phyloP scores from a whole-genome alignment of 805 yeast species.

The Ogataea populi-albae region DNA sequence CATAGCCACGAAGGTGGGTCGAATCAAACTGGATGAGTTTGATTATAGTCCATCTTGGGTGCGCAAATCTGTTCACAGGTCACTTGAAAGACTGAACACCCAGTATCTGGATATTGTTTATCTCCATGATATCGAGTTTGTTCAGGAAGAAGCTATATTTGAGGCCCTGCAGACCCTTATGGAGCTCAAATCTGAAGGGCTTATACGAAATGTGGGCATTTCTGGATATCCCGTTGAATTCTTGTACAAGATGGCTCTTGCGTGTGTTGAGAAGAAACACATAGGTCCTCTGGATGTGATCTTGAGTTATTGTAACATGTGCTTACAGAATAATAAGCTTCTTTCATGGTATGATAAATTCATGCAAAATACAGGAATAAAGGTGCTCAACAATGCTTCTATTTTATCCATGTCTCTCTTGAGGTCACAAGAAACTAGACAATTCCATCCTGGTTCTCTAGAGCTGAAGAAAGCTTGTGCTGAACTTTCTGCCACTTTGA shows the following conservation, averaged over 20 bases:
- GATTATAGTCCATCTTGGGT: constrained; percentile 68
- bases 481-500: constrained; percentile 40
- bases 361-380: constrained; percentile 50
- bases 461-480: constrained; percentile 54
- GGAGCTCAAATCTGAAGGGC: constrained; percentile 59
- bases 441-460: constrained; percentile 77
- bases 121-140: constrained; percentile 88
- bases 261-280: constrained; percentile 33
- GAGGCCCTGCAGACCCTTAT: constrained; percentile 64
- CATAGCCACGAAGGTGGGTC: constrained; percentile 84
- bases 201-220: constrained; percentile 65
- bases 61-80: constrained; percentile 59
- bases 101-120: constrained; percentile 75
- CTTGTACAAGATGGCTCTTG: constrained; percentile 49
- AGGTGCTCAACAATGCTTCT: constrained; percentile 71
- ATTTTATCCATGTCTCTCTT: constrained; percentile 86
- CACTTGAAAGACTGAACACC: constrained; percentile 64
- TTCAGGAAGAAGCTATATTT: constrained; percentile 47
- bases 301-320: constrained; percentile 76
- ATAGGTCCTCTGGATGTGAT: constrained; percentile 72
- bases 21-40: constrained; percentile 64
- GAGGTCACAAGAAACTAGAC: constrained; percentile 60
- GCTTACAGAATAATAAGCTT: constrained; percentile 68
- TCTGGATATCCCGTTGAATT: constrained; percentile 85
- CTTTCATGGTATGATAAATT: constrained; percentile 48